Conservation (phyloP, 2,329 filamentous ascomycete species). For the Curvularia hawaiiensis region DNA sequence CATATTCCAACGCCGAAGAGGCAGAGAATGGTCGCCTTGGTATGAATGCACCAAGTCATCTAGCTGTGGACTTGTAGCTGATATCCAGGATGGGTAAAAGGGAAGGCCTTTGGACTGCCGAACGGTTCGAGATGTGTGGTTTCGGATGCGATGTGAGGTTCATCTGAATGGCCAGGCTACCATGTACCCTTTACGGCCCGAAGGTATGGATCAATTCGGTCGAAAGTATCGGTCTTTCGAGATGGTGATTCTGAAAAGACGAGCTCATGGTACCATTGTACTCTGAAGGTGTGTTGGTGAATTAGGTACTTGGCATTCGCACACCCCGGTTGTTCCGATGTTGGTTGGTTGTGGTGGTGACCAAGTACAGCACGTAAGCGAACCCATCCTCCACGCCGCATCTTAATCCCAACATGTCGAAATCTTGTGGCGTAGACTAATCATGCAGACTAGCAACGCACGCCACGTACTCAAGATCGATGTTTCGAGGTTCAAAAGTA, state of each 20-base stretch:
- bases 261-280: not conserved
- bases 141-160: not conserved
- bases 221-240: not conserved
- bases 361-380: constrained; percentile 32
- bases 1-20: not conserved
- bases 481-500: constrained; percentile 42
- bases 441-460: constrained; percentile 23
- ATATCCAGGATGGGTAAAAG: not conserved
- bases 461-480: constrained; percentile 28
- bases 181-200: not conserved
- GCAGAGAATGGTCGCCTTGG: not conserved
- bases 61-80: not conserved
- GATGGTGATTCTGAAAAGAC: not conserved
- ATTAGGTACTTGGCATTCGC: not conserved
- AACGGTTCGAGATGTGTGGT: not conserved
- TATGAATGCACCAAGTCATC: not conserved
- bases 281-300: not conserved
- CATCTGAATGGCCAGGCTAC: not conserved
- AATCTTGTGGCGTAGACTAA: constrained; percentile 31
- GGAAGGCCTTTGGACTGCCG: not conserved
- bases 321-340: constrained; percentile 3
- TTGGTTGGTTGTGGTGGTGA: constrained; percentile 9
- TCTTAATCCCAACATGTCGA: constrained; percentile 27
- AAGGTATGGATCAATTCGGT: not conserved
- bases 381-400: constrained; percentile 30